phyloP scores from a whole-genome alignment of 1,284 basidiomycete species.

The Ustilago cynodontis region DNA sequence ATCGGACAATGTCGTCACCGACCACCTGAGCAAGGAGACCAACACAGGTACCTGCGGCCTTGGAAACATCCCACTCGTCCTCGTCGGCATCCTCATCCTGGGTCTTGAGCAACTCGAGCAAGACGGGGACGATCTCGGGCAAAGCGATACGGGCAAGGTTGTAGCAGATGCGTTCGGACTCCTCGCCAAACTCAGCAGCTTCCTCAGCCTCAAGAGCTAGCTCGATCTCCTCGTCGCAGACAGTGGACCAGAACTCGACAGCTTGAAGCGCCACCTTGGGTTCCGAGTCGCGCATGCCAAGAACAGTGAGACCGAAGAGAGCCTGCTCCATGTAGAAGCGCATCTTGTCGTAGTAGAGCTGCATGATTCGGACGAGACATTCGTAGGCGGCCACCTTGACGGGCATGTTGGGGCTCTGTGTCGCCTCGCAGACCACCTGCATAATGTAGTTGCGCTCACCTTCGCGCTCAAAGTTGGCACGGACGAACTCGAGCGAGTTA shows the following conservation, averaged over 20 bases:
- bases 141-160: constrained; percentile 94
- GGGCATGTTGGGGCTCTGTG: constrained; percentile 85
- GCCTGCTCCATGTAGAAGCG: constrained; percentile 99
- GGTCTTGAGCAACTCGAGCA: constrained; percentile 86
- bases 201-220: constrained; percentile 91
- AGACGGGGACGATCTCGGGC: constrained; percentile 92
- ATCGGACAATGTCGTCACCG: constrained; percentile 88
- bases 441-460: constrained; percentile 99
- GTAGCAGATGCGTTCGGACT: constrained; percentile 87
- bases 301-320: constrained; percentile 95
- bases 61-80: constrained; percentile 98
- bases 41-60: constrained; percentile 96
- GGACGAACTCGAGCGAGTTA: constrained; percentile 97
- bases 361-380: constrained; percentile 96
- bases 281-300: constrained; percentile 95
- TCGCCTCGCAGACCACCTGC: constrained; percentile 99
- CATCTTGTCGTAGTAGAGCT: constrained; percentile 99
- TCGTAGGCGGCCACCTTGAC: constrained; percentile 77
- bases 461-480: constrained; percentile 88
- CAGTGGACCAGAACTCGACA: constrained; percentile 99
- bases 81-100: constrained; percentile 98
- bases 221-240: constrained; percentile 97
- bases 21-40: constrained; percentile 90
- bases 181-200: constrained; percentile 90
- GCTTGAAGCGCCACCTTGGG: constrained; percentile 94